Percentiles rank a stretch among this genome's conserved stretches.
phyloP scores from a whole-genome alignment of 1,284 basidiomycete genomes.

The Malassezia furfur region DNA sequence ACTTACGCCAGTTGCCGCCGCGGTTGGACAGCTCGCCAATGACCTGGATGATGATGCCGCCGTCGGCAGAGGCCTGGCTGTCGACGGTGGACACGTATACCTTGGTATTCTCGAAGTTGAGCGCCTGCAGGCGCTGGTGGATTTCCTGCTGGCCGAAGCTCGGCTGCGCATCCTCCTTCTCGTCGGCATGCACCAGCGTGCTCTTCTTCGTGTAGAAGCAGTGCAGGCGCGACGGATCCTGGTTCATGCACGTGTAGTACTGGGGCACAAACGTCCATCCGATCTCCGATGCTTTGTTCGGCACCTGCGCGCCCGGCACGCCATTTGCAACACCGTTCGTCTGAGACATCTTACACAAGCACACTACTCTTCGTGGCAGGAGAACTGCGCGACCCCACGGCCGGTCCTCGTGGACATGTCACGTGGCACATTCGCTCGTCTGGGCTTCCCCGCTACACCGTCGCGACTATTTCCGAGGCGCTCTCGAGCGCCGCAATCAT shows the following conservation, averaged over 20 bases:
- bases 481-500: constrained; percentile 47
- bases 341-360: constrained; percentile 9
- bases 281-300: constrained; percentile 39
- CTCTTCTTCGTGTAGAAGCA: constrained; percentile 98
- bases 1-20: constrained; percentile 83
- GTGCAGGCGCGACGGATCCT: constrained; percentile 87
- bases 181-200: constrained; percentile 78
- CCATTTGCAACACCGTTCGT: constrained; percentile 5
- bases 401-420: neutral
- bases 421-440: neutral
- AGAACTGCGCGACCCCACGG: neutral
- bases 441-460: constrained; percentile 22
- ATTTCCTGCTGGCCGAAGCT: constrained; percentile 98
- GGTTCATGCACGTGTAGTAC: constrained; percentile 81
- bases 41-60: constrained; percentile 97
- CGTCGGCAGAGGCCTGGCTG: constrained; percentile 67
- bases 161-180: constrained; percentile 59
- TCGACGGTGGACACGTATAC: constrained; percentile 67
- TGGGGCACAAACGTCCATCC: constrained; percentile 49
- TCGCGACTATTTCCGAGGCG: constrained; percentile 44
- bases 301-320: neutral
- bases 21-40: constrained; percentile 91
- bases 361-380: neutral
- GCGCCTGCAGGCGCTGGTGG: constrained; percentile 83
- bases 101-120: constrained; percentile 92